A percentile compares a stretch with the other conserved stretches of the same genome.
Conservation (phyloP, 139 green algal genomes). For the Chlorella ohadii region DNA sequence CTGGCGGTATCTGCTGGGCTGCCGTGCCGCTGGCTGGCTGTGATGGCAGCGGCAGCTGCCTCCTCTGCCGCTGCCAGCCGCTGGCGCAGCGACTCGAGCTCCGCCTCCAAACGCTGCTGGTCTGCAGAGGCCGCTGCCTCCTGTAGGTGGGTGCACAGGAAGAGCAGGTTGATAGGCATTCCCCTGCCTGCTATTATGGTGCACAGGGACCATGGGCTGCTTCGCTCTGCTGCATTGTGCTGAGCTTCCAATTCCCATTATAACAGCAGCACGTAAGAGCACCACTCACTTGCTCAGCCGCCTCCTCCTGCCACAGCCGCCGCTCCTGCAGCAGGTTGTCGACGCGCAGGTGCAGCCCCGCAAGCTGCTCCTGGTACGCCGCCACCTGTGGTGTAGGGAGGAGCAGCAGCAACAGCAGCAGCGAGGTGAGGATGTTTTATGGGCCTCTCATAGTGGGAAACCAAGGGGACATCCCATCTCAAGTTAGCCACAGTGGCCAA, state of each 20-base stretch:
- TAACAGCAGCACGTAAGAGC: too few species aligned
- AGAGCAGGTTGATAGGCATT: too few species aligned
- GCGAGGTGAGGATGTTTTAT: too few species aligned
- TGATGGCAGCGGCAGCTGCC: background rate
- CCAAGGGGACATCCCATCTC: too few species aligned
- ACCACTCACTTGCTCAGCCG: background rate
- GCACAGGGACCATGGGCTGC: too few species aligned
- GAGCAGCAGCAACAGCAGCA: too few species aligned
- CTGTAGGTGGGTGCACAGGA: too few species aligned
- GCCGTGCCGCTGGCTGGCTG: background rate
- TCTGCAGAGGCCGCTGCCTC: background rate
- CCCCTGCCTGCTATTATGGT: too few species aligned
- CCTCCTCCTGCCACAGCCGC: constrained; percentile 8
- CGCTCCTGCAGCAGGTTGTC: constrained; percentile 29
- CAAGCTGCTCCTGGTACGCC: constrained; percentile 7
- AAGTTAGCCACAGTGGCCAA: too few species aligned
- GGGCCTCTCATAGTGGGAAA: too few species aligned
- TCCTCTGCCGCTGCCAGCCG: background rate
- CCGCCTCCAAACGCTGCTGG: background rate
- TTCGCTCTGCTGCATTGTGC: too few species aligned
- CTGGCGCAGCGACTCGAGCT: background rate
- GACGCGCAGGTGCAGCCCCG: constrained; percentile 6
- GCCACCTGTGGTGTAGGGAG: background rate
- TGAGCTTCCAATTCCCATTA: too few species aligned
- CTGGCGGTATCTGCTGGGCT: background rate